Conservation (phyloP, 352 stramenopile genomes). For the Peronospora tabacina region DNA sequence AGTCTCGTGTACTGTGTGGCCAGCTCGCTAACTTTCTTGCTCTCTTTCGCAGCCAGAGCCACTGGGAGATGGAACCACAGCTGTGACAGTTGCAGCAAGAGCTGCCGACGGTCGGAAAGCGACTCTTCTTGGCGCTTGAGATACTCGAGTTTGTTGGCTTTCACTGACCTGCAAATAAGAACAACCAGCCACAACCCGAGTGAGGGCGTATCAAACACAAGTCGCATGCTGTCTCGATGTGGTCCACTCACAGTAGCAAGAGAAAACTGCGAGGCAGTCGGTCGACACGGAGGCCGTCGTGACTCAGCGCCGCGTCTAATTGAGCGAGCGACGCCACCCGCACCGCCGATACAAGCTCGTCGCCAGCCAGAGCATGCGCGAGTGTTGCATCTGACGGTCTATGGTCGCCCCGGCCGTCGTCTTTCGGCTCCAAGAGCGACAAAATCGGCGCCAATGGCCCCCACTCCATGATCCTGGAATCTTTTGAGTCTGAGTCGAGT, state of each 20-base stretch:
- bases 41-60: slow-evolving; percentile 45
- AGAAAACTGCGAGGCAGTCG: slow-evolving; percentile 42
- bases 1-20: slow-evolving; percentile 41
- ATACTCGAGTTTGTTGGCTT: slow-evolving; percentile 51
- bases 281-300: slow-evolving; percentile 45
- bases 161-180: slow-evolving; percentile 27
- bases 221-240: neutral
- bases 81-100: slow-evolving; percentile 43
- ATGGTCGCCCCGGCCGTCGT: slow-evolving; percentile 33
- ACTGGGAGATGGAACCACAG: slow-evolving; percentile 46
- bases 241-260: slow-evolving; percentile 35
- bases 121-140: slow-evolving; percentile 23
- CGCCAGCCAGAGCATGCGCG: slow-evolving; percentile 30
- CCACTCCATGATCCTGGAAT: slow-evolving; percentile 33
- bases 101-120: slow-evolving; percentile 10
- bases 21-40: slow-evolving; percentile 50
- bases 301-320: slow-evolving; percentile 44
- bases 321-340: slow-evolving; percentile 45
- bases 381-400: slow-evolving; percentile 45
- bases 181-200: no score
- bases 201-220: no score
- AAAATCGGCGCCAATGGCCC: slow-evolving; percentile 47
- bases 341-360: slow-evolving; percentile 44
- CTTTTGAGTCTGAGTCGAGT: no score
- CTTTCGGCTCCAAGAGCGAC: slow-evolving; percentile 33